phyloP scores from a whole-genome alignment of 495 filamentous ascomycete genomes.

The Cercophora sp. region DNA sequence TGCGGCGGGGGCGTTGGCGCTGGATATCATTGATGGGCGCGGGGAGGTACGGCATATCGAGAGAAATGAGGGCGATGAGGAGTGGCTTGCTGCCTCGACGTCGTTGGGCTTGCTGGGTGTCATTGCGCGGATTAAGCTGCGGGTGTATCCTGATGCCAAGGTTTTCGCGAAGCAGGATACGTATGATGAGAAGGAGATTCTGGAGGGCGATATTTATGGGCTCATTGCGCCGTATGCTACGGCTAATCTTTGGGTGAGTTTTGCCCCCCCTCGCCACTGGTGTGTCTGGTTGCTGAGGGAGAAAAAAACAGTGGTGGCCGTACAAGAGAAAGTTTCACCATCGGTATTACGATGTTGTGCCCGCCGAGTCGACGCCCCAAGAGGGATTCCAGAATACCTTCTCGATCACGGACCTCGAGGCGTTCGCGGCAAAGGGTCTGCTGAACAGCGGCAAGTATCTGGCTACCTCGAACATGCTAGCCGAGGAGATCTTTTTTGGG shows the following conservation, averaged over 20 bases:
- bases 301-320: no score
- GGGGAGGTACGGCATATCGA: slow-evolving; percentile 39
- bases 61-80: slow-evolving; percentile 37
- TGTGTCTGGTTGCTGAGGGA: no score
- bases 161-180: slow-evolving; percentile 45
- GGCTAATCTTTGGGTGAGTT: slow-evolving; percentile 49
- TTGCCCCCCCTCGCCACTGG: no score
- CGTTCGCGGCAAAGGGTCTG: slow-evolving; percentile 33
- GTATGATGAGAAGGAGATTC: slow-evolving; percentile 43
- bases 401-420: slow-evolving; percentile 43
- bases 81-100: slow-evolving; percentile 48
- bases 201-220: slow-evolving; percentile 45
- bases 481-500: slow-evolving; percentile 44
- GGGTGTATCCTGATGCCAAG: slow-evolving; percentile 45
- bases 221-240: slow-evolving; percentile 48
- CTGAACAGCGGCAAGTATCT: slow-evolving; percentile 47
- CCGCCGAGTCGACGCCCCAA: slow-evolving; percentile 34
- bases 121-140: slow-evolving; percentile 44
- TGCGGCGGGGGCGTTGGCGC: slow-evolving; percentile 42
- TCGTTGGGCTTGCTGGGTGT: slow-evolving; percentile 43
- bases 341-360: slow-evolving; percentile 46
- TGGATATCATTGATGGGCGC: slow-evolving; percentile 46
- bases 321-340: slow-evolving; percentile 47
- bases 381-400: slow-evolving; percentile 51
- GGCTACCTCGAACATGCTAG: slow-evolving; percentile 45